Evolutionary conservation across 441 rosid species (phyloP), one percentile per base, ranked within the genome.

Genomic region (Kokia cookei): DNA sequence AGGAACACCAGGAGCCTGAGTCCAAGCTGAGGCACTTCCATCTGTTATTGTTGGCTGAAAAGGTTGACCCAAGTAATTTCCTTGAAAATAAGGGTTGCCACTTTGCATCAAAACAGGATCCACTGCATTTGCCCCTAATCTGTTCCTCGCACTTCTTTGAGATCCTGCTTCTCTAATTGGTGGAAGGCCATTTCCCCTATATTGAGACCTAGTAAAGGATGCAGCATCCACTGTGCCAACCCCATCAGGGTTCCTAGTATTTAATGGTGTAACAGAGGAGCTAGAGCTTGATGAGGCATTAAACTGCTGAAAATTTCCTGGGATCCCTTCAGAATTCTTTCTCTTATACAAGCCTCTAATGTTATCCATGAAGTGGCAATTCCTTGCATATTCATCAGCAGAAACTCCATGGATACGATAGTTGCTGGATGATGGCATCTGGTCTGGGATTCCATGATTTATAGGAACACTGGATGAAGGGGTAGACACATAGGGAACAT

Each of bases 291-390:
- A 81, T 62, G 87, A 81, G 63, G 89, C 78, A 84, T 82, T 85
- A 51, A 72, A 77, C 77, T 82, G 81, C 66, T 83, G 97, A 73
- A 80, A 77, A 86, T 78, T 77, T 74, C 84, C 92, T 0, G 84
- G 87, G 54, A 80, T 27, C 40, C 78, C 88, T 79, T 89, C 93
- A 42, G 87, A 77, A 62, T 78, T 89, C 82, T 93, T 93, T 81
- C 90, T 88, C 85, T 93, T 93, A 82, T 75, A 93, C 59, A 88
- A 55, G 19, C 86, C 86, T 79, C 89, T 87, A 37, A 81, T 77
- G 58, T 83, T 77, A 72, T 88, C 91, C 88, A 86, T 79, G 65
- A 81, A 82, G 68, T 82, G 84, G 32, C 63, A 72, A 67, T 78
- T 83, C 76, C 85, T 85, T 65, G 86, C 93, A 73, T 85, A 82